Conservation (phyloP, 176 grass and related monocot genomes). For the Zoysia pacifica region DNA sequence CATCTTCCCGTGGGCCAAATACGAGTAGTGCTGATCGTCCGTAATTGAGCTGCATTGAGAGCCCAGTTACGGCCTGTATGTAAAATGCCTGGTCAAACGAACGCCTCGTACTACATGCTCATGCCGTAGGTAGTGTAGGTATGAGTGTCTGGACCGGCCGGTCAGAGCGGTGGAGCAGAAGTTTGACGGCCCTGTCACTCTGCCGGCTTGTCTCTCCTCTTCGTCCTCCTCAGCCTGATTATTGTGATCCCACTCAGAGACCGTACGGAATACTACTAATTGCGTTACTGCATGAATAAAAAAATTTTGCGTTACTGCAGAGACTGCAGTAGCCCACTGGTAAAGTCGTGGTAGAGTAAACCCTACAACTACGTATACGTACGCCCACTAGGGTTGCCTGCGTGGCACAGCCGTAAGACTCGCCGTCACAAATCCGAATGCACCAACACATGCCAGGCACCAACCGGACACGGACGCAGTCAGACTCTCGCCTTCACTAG, state of each 20-base stretch:
- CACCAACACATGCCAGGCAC: conserved; percentile 22
- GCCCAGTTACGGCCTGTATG: neutral
- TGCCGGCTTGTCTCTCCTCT: conserved; percentile 14
- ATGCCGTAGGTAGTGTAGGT: neutral
- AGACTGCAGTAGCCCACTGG: no score
- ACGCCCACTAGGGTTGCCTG: neutral
- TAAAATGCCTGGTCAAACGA: neutral
- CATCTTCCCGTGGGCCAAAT: no score
- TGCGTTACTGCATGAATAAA: no score
- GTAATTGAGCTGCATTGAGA: no score
- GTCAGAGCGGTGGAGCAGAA: conserved; percentile 26
- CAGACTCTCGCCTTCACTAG: neutral
- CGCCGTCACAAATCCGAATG: conserved; percentile 36
- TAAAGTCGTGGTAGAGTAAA: neutral
- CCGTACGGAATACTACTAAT: no score
- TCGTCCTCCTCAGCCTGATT: neutral
- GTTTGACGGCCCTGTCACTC: conserved; percentile 24
- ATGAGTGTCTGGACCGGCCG: conserved; percentile 19
- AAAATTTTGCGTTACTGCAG: no score
- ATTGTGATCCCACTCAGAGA: neutral
- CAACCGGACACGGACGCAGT: neutral
- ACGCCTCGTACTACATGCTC: neutral
- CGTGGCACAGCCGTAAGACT: conserved; percentile 9
- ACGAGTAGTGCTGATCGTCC: no score
- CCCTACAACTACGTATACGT: neutral